Evolutionary conservation across 2,329 filamentous ascomycete species (phyloP).

Genomic region (Dryadomyces quercivorus): DNA sequence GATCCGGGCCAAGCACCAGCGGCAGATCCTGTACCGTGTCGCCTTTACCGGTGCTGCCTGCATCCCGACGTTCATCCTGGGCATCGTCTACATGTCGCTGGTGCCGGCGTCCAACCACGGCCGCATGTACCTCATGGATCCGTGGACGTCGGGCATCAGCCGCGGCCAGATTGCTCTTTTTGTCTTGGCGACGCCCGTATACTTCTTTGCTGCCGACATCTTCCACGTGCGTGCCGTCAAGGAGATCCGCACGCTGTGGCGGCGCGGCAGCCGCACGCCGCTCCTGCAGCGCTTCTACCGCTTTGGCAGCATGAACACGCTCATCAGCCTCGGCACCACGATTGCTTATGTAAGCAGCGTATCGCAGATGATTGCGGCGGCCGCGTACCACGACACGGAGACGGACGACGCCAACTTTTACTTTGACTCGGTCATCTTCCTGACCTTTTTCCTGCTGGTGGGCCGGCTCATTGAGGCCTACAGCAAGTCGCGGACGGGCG

Average conservation of each 20-base stretch:
- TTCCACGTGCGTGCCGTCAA: slow-evolving; percentile 73
- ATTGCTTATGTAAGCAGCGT: slow-evolving; percentile 81
- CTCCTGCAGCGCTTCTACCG: slow-evolving; percentile 67
- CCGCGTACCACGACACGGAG: slow-evolving; percentile 26
- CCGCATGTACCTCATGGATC: slow-evolving; percentile 55
- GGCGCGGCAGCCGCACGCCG: slow-evolving; percentile 59
- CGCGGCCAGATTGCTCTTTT: slow-evolving; percentile 71
- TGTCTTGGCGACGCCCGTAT: slow-evolving; percentile 72
- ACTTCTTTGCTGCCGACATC: slow-evolving; percentile 73
- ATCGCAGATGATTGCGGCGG: slow-evolving; percentile 58
- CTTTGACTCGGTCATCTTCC: slow-evolving; percentile 86
- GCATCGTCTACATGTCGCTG: slow-evolving; percentile 84
- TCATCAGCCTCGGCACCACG: slow-evolving; percentile 78
- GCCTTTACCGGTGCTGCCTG: slow-evolving; percentile 55
- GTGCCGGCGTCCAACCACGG: slow-evolving; percentile 46
- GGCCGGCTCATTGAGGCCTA: slow-evolving; percentile 74
- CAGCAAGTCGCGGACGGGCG: slow-evolving; percentile 81
- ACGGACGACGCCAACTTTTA: slow-evolving; percentile 50
- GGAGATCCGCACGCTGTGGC: slow-evolving; percentile 69
- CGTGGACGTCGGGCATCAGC: slow-evolving; percentile 60
- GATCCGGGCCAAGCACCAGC: slow-evolving; percentile 60
- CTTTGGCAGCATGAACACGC: slow-evolving; percentile 95
- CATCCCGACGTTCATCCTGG: slow-evolving; percentile 76
- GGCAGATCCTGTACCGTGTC: slow-evolving; percentile 56
- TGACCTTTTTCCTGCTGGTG: slow-evolving; percentile 74